Evolutionary conservation across 2,329 filamentous ascomycete genomes (phyloP), one percentile per base, ranked within the genome.

Genomic region (Diaporthe australafricana): DNA sequence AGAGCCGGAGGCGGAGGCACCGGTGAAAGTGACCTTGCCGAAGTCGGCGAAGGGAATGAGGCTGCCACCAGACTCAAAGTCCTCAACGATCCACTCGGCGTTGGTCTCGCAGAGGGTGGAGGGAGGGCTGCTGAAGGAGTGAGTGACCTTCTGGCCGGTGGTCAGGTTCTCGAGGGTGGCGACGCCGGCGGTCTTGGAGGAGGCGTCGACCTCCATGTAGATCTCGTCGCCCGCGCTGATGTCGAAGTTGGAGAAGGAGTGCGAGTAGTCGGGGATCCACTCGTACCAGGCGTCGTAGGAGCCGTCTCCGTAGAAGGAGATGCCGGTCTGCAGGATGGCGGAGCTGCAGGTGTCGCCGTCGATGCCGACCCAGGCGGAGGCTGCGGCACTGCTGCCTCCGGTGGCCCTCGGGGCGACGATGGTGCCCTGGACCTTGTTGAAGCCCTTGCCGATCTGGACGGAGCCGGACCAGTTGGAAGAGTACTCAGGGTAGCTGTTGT

Each of bases 81-180:
- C 86, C 80, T 90, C 88, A 14, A 90, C 87, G 74, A 91, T 90
- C 88, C 89, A 91, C 77, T 90, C 88, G 12, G 87, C 89, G 73
- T 89, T 89, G 75, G 84, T 84, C 76, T 88, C 82, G 75, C 84
- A 88, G 16, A 90, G 83, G 20, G 75, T 71, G 25, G 80, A 80
- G 0, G 78, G 76, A 48, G 87, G 81, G 67, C 80, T 82, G 48
- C 76, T 80, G 77, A 90, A 85, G 5, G 80, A 83, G 79, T 90
- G 85, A 22, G 83, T 84, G 42, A 86, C 87, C 20, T 77, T 83
- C 77, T 87, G 78, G 55, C 88, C 88, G 2, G 84, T 89, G 12
- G 82, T 83, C 50, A 57, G 27, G 77, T 89, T 89, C 71, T 85
- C 80, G 57, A 88, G 80, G 30, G 55, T 67, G 47, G 84, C 84